Evolutionary conservation across 116 monocot species (phyloP).

Genomic region (Trichopus zeylanicus): DNA sequence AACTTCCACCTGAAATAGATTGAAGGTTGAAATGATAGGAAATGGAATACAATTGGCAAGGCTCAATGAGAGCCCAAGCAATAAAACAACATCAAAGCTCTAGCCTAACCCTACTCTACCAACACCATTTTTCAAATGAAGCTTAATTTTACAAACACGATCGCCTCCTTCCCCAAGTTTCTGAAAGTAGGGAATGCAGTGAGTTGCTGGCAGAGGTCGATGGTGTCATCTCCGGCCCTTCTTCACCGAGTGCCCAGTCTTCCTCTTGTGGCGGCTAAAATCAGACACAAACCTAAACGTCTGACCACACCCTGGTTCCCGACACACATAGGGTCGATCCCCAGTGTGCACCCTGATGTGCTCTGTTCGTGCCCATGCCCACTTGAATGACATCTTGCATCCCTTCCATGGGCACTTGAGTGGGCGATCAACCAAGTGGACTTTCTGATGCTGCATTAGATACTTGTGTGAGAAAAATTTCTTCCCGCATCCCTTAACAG

Average conservation of each 20-base stretch:
- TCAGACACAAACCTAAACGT: slow-evolving; percentile 97
- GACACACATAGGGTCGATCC: slow-evolving; percentile 83
- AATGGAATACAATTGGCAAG: slow-evolving; percentile 1
- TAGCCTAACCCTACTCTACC: background rate
- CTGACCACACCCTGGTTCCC: slow-evolving; percentile 67
- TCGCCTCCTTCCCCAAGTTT: background rate
- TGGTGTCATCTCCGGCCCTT: slow-evolving; percentile 41
- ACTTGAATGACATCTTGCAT: slow-evolving; percentile 93
- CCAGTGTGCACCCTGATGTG: slow-evolving; percentile 97
- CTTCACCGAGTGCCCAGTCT: slow-evolving; percentile 72
- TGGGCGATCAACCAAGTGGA: slow-evolving; percentile 85
- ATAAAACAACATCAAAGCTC: background rate
- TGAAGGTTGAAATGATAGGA: background rate
- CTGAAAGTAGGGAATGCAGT: background rate
- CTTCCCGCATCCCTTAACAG: slow-evolving; percentile 78
- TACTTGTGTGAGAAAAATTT: slow-evolving; percentile 99
- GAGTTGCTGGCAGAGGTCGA: background rate
- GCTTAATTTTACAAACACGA: background rate
- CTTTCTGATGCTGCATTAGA: slow-evolving; percentile 77
- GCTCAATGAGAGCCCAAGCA: background rate
- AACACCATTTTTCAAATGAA: background rate
- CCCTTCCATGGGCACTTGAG: slow-evolving; percentile 96
- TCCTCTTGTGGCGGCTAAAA: slow-evolving; percentile 96
- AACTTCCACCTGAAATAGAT: too few relatives aligned
- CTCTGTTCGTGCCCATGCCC: slow-evolving; percentile 97